Evolutionary conservation across 2,329 filamentous ascomycete genomes (phyloP), one percentile per base, ranked within the genome.

Genomic region (Emericellopsis cladophorae): DNA sequence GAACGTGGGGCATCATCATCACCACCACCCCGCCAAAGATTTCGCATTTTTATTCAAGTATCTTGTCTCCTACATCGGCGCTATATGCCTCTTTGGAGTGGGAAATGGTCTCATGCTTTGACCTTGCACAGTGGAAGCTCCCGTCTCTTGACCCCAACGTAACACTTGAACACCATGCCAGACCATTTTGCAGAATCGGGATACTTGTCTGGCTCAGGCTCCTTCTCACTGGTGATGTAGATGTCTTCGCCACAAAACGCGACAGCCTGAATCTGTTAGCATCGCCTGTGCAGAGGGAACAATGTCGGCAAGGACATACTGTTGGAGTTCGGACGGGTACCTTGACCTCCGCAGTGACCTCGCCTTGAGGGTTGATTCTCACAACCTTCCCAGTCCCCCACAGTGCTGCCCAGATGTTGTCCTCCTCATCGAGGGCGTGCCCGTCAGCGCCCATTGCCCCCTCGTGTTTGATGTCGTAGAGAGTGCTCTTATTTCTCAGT

Each of bases 161-260:
- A 33, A 38, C 46, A 48, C 38, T 42, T 48, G 37, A 48, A 48
- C 12, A 48, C 42, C n/a, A 15, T 32, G 16, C 46, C 46, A 11
- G 39, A 18, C 18, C 40, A 45, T 24, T 42, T 42, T 22, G 39
- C 45, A 6, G 44, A 45, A n/a, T 46, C 42, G 8, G 44, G 44
- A 23, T 48, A 44, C 39, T 48, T 46, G n/a, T 46, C 44, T 22
- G 45, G 45, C 37, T 46, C 45, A 12, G 24, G 32, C 16, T 48
- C 46, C 18, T 40, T 31, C 44, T 46, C 44, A 37, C 44, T 48
- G 12, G 46, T 48, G 37, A 48, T 45, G 37, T 46, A 48, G 21
- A 45, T 38, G 34, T 48, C 41, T 32, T 46, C 41, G 2, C 46
- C 45, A 18, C 40, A 44, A 38, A 48, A 45, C 15, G 36, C 46